phyloP scores from a whole-genome alignment of 495 filamentous ascomycete genomes.

The Amniculicola lignicola region DNA sequence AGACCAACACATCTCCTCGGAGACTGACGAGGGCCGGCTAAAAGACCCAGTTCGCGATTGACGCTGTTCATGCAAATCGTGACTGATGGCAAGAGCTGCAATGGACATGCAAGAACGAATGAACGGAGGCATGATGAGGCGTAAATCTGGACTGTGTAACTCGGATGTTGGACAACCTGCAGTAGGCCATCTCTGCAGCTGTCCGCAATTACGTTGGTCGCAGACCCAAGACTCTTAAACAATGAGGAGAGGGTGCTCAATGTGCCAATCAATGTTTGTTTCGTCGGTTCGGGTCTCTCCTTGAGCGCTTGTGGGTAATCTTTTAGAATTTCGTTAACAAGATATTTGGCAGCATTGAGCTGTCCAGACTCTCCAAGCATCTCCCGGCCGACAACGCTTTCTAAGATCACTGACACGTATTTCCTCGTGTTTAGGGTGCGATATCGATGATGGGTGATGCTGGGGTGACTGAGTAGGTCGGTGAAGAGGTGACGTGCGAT shows the following conservation, averaged over 20 bases:
- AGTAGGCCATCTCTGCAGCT: constrained; percentile 79
- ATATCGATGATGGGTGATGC: constrained; percentile 80
- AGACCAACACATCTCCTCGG: constrained; percentile 84
- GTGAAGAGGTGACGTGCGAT: constrained; percentile 78
- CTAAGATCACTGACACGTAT: constrained; percentile 78
- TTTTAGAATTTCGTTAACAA: constrained; percentile 87
- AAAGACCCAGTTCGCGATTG: constrained; percentile 74
- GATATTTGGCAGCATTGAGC: constrained; percentile 69
- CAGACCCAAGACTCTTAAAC: constrained; percentile 76
- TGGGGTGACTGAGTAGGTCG: constrained; percentile 73
- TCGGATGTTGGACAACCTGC: constrained; percentile 90
- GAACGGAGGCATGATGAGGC: constrained; percentile 78
- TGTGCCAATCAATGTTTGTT: constrained; percentile 75
- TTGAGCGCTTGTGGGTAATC: constrained; percentile 93
- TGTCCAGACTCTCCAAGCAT: constrained; percentile 88
- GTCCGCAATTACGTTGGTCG: constrained; percentile 72
- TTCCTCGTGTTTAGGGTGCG: constrained; percentile 79
- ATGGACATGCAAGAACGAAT: constrained; percentile 85
- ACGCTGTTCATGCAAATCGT: constrained; percentile 97
- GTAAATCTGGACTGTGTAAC: constrained; percentile 91
- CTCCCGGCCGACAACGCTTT: constrained; percentile 75
- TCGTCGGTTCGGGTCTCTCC: constrained; percentile 84
- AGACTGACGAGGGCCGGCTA: constrained; percentile 72
- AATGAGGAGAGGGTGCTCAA: constrained; percentile 78
- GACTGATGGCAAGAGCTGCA: constrained; percentile 85